Evolutionary conservation across 345 rosid genomes (phyloP).

Genomic region (Heritiera fomes): DNA sequence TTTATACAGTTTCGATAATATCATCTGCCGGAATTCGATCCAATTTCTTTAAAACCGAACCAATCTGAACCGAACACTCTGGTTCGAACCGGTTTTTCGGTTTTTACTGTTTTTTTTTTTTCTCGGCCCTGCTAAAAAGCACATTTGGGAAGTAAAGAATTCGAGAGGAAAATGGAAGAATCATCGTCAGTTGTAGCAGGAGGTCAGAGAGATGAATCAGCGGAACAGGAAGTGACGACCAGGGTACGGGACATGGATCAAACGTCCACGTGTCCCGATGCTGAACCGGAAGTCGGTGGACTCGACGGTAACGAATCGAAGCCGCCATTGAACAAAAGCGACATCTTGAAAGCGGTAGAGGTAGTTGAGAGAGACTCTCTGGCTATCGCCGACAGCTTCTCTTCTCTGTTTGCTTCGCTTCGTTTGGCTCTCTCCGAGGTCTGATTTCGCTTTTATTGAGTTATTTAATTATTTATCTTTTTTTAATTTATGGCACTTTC

Average conservation of each 20-base stretch:
- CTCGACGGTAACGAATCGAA: constrained; percentile 23
- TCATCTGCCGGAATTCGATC: no score
- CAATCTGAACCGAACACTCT: no score
- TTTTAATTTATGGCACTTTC: background rate
- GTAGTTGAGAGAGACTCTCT: constrained; percentile 79
- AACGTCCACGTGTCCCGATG: constrained; percentile 20
- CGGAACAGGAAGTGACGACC: background rate
- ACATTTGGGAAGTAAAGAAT: background rate
- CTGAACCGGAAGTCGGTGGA: background rate
- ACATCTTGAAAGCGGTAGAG: constrained; percentile 66
- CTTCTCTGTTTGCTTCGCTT: constrained; percentile 78
- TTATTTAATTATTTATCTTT: background rate
- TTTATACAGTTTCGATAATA: no score
- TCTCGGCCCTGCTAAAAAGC: no score
- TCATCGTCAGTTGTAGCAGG: constrained; percentile 16
- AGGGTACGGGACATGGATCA: constrained; percentile 22
- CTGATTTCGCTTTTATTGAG: background rate
- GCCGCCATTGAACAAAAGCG: constrained; percentile 39
- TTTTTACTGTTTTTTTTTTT: no score
- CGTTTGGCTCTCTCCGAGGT: constrained; percentile 87
- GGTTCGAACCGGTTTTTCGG: no score
- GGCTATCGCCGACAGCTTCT: constrained; percentile 84
- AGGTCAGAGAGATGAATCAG: constrained; percentile 18
- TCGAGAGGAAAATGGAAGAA: constrained; percentile 32
- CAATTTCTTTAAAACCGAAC: no score